Percentiles rank a stretch among this genome's conserved stretches.
phyloP scores from a whole-genome alignment of 768 basidiomycete species.

The Artomyces pyxidatus region DNA sequence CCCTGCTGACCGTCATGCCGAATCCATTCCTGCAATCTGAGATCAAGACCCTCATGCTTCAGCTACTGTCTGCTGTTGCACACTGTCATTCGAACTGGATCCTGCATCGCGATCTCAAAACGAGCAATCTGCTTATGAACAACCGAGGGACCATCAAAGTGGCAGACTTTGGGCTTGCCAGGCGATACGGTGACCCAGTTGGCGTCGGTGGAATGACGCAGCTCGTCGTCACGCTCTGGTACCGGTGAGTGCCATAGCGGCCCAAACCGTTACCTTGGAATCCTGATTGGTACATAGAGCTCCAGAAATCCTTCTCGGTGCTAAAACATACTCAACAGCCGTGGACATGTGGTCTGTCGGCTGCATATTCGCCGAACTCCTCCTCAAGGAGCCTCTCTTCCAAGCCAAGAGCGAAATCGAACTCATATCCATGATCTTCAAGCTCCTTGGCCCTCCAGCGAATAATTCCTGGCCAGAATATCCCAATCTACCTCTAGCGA shows the following conservation, averaged over 20 bases:
- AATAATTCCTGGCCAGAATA: slow-evolving; percentile 83
- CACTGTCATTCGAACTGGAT: slow-evolving; percentile 98
- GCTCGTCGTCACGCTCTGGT: slow-evolving; percentile 97
- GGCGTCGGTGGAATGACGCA: slow-evolving; percentile 97
- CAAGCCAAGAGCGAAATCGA: slow-evolving; percentile 96
- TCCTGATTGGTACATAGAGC: too few relatives aligned
- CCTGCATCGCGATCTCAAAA: slow-evolving; percentile 94
- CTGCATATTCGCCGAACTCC: slow-evolving; percentile 95
- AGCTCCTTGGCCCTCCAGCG: slow-evolving; percentile 90
- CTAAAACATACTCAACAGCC: slow-evolving; percentile 88
- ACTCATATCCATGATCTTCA: slow-evolving; percentile 89
- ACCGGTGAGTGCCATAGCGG: slow-evolving; percentile 55
- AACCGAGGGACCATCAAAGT: slow-evolving; percentile 98
- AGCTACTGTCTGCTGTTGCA: slow-evolving; percentile 86
- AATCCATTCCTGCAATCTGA: slow-evolving; percentile 95
- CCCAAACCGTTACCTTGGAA: slow-evolving; percentile 11
- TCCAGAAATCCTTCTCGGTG: slow-evolving; percentile 91
- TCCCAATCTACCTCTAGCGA: slow-evolving; percentile 67
- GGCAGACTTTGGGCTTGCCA: slow-evolving; percentile 94
- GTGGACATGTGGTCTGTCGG: slow-evolving; percentile 99
- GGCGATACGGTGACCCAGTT: slow-evolving; percentile 93
- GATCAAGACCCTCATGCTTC: slow-evolving; percentile 93
- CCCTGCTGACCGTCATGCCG: slow-evolving; percentile 90
- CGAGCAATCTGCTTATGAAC: slow-evolving; percentile 97
- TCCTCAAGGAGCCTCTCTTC: slow-evolving; percentile 93